Evolutionary conservation across 768 basidiomycete species (phyloP), one percentile per base, ranked within the genome.

Genomic region (Xanthoconium stramineum): DNA sequence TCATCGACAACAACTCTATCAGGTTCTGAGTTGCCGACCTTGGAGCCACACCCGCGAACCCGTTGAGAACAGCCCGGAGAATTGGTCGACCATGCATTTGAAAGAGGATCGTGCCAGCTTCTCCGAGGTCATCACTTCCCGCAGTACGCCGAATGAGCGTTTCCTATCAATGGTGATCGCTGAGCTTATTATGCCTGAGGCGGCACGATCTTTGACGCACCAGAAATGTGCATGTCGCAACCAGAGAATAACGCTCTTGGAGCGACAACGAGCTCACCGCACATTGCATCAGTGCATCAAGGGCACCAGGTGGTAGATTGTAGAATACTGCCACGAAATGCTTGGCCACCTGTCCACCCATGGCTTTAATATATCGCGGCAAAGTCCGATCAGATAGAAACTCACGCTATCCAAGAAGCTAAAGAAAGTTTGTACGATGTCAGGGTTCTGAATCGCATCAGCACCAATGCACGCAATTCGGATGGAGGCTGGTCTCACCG

Each of bases 341-440:
- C 52, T 82, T 80, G 5, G 83, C 83, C 42, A 75, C 67, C 74
- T 75, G 20, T 48, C 44, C 55, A 54, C 4, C n/a, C 19, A 49
- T n/a, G 30, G 29, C 29, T 20, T 58, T n/a, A 52, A 52, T 32
- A 35, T 19, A 47, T 17, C 15, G 3, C 33, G 15, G 7, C 5
- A 36, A 44, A 45, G 30, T 40, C 42, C 44, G 36, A 42, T 42
- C 53, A 45, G 30, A 20, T 35, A 32, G 30, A 29, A 17, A 76
- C 81, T 46, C 58, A 91, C 90, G 44, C 83, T 80, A 44, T 92
- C 90, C 77, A 90, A 80, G 66, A 85, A 94, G 10, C 79, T 79
- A 72, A 95, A 96, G 70, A 94, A 95, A 28, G 85, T 85, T 66
- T 94, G 92, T 15, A 93, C 91, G 29, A 96, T 83, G 68, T 96